phyloP scores from a whole-genome alignment of 192 early-diverging fungal genomes.

The Umbelopsis isabellina region DNA sequence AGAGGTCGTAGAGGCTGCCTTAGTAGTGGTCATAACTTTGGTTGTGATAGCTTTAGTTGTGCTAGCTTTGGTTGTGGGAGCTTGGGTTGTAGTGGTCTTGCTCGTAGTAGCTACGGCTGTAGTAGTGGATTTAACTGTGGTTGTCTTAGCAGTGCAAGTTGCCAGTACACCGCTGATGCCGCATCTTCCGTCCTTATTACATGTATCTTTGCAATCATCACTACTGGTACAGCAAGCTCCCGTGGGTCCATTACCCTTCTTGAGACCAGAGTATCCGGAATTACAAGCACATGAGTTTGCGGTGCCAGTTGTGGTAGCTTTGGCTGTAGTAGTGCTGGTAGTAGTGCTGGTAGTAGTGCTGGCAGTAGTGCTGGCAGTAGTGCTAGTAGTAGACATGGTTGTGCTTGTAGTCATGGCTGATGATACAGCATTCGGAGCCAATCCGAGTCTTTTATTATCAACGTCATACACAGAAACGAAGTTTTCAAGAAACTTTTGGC shows the following conservation, averaged over 20 bases:
- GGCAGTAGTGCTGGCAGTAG: neutral
- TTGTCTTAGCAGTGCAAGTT: neutral
- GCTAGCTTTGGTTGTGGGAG: neutral
- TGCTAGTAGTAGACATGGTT: too few relatives aligned
- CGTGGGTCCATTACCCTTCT: neutral
- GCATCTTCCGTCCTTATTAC: neutral
- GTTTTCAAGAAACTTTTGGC: too few relatives aligned
- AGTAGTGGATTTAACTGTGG: neutral
- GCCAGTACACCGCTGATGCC: neutral
- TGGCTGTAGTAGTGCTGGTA: neutral
- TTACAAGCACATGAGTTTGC: neutral
- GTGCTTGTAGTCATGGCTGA: too few relatives aligned
- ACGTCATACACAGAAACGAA: too few relatives aligned
- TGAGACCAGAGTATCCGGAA: neutral
- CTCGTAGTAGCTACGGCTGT: neutral
- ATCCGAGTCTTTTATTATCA: too few relatives aligned
- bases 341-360: neutral
- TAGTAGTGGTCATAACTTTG: constrained; percentile 1
- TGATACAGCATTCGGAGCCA: too few relatives aligned
- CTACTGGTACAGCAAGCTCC: neutral
- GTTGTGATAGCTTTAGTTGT: neutral
- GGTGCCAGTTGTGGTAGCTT: constrained; percentile 5
- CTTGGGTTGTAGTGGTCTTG: neutral
- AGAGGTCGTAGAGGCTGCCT: neutral
- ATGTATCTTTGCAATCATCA: neutral